Conservation (phyloP, 108 stramenopile genomes). For the Skeletonema menzelii region DNA sequence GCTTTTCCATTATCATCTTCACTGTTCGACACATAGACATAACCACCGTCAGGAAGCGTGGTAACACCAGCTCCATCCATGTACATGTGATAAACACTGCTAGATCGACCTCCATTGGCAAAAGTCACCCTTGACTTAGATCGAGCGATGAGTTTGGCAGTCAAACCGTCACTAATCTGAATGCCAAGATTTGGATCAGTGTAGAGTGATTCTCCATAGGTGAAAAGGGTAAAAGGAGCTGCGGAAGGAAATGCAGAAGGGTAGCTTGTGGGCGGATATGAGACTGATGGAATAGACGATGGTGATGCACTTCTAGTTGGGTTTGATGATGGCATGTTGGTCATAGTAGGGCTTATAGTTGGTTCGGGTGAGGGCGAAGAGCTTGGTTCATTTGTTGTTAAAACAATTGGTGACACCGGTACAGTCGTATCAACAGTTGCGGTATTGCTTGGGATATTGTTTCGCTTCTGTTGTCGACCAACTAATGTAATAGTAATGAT, state of each 20-base stretch:
- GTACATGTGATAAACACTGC: too few species aligned
- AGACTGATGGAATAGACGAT: background rate
- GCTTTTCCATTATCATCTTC: constrained; percentile 32
- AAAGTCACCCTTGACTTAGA: constrained; percentile 19
- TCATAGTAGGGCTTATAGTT: background rate
- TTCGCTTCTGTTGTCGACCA: background rate
- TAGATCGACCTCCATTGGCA: constrained; percentile 27
- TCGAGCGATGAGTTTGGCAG: constrained; percentile 24
- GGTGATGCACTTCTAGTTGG: background rate
- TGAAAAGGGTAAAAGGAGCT: background rate
- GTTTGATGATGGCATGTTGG: background rate
- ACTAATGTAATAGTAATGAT: background rate
- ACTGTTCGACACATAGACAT: constrained; percentile 55
- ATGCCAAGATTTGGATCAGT: background rate
- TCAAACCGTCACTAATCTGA: constrained; percentile 27
- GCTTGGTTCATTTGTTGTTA: background rate
- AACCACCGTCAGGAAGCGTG: background rate
- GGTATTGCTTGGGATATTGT: too few species aligned
- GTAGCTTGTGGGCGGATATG: background rate
- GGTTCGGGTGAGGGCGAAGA: background rate
- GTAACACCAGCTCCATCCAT: too few species aligned
- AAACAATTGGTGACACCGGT: too few species aligned
- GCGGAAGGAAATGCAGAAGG: background rate
- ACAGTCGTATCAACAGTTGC: background rate
- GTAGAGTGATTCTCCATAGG: background rate